These are phyloP conservation scores for Tripidium arundinaceum DNA, from an alignment of 202 grass and related monocot species.

Conservation along the genomic window DNA sequence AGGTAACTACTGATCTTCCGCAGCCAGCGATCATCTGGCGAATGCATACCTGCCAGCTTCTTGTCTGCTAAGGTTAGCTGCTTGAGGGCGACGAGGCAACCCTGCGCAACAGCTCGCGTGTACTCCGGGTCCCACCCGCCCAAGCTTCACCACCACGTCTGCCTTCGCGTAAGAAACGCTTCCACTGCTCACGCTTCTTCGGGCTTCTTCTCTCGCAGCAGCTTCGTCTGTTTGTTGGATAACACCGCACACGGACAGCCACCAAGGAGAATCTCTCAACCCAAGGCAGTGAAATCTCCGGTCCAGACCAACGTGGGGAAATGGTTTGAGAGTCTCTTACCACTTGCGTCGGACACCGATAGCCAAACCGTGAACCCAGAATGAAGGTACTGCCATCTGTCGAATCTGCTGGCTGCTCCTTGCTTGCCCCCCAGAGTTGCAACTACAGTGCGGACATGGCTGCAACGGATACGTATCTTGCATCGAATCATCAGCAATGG, in stretches of 20 bases:
- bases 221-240: slow-evolving; percentile 61
- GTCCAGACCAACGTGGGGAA: neutral
- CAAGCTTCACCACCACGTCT: slow-evolving; percentile 85
- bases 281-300: neutral
- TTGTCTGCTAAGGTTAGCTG: slow-evolving; percentile 80
- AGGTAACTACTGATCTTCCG: neutral
- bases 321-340: slow-evolving; percentile 20
- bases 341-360: slow-evolving; percentile 56
- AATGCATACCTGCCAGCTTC: slow-evolving; percentile 83
- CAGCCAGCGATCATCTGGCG: too few species aligned
- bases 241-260: too few species aligned
- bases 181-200: slow-evolving; percentile 51
- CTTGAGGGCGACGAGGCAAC: slow-evolving; percentile 87
- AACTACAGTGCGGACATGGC: slow-evolving; percentile 78
- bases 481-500: neutral
- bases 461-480: neutral
- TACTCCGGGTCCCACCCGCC: slow-evolving; percentile 72
- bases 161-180: slow-evolving; percentile 71
- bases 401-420: slow-evolving; percentile 81
- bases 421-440: slow-evolving; percentile 76
- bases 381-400: slow-evolving; percentile 80
- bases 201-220: slow-evolving; percentile 73
- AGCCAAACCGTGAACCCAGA: slow-evolving; percentile 86
- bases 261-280: neutral
- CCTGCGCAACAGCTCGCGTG: slow-evolving; percentile 74